A percentile compares a stretch with the other conserved stretches of the same genome.
Evolutionary conservation across 1,139 yeast species (phyloP).

Genomic region (Sugiyamaella castrensis): DNA sequence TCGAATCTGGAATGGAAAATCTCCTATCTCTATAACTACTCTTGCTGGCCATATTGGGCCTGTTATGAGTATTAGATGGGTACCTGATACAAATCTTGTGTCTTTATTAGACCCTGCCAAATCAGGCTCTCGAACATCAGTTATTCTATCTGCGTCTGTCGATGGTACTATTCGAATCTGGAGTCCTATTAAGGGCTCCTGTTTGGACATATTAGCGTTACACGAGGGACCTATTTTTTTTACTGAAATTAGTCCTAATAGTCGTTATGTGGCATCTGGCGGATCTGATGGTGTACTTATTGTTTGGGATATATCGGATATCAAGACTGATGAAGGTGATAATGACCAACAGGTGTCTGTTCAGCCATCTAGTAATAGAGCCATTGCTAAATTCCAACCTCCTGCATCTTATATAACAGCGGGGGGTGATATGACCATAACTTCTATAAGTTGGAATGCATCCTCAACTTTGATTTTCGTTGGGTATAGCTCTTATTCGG

Average conservation of each 20-base stretch:
- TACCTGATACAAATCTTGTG: slow-evolving; percentile 20
- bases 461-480: slow-evolving; percentile 28
- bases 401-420: slow-evolving; percentile 1
- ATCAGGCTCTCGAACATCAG: slow-evolving; percentile 13
- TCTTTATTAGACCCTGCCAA: slow-evolving; percentile 17
- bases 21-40: slow-evolving; percentile 30
- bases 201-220: slow-evolving; percentile 41
- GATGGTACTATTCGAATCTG: slow-evolving; percentile 72
- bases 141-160: slow-evolving; percentile 52
- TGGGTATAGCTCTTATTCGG: slow-evolving; percentile 22
- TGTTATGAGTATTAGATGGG: slow-evolving; percentile 34
- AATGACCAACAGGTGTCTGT: not conserved
- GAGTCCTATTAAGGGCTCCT: slow-evolving; percentile 51
- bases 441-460: slow-evolving; percentile 29
- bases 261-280: slow-evolving; percentile 54
- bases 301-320: slow-evolving; percentile 47
- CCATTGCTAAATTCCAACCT: slow-evolving; percentile 19
- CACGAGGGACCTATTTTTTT: slow-evolving; percentile 54
- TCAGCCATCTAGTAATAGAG: slow-evolving; percentile 9
- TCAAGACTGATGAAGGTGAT: not conserved
- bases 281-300: slow-evolving; percentile 58
- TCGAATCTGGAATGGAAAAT: slow-evolving; percentile 58
- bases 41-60: slow-evolving; percentile 34
- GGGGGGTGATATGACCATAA: slow-evolving; percentile 16
- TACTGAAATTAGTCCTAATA: slow-evolving; percentile 52